phyloP scores from a whole-genome alignment of 495 filamentous ascomycete genomes.

The Astrocystis sublimbata region DNA sequence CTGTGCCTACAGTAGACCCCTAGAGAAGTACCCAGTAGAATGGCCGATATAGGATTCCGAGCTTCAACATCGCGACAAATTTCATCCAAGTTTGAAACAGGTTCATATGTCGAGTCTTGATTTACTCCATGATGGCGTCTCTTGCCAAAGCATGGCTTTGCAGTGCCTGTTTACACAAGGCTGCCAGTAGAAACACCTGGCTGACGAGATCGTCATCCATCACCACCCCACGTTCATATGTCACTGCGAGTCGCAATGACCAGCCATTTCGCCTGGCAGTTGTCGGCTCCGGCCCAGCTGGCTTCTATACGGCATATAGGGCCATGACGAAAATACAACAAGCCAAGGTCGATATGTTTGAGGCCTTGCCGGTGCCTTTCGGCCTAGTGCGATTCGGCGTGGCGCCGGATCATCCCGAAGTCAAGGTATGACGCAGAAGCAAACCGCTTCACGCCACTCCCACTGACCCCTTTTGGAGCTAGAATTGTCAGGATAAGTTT shows the following conservation, averaged over 20 bases:
- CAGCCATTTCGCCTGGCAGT: constrained; percentile 76
- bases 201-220: constrained; percentile 5
- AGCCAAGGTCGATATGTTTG: constrained; percentile 91
- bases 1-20: too few species aligned
- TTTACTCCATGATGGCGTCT: constrained; percentile 18
- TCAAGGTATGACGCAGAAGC: constrained; percentile 67
- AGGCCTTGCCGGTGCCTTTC: constrained; percentile 87
- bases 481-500: constrained; percentile 96
- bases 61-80: not conserved
- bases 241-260: constrained; percentile 37
- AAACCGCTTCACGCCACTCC: not conserved
- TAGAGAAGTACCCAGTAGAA: too few species aligned
- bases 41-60: not conserved
- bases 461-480: not conserved
- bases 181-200: constrained; percentile 7
- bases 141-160: constrained; percentile 30
- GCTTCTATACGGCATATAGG: constrained; percentile 90
- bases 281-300: constrained; percentile 92
- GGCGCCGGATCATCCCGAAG: constrained; percentile 95
- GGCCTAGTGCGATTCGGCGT: constrained; percentile 92
- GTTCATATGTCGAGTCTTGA: not conserved
- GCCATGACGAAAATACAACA: constrained; percentile 71
- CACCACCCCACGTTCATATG: constrained; percentile 25
- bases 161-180: constrained; percentile 26
- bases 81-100: not conserved